A percentile compares a stretch with the other conserved stretches of the same genome.
phyloP scores from a whole-genome alignment of 495 filamentous ascomycete species.

The Cudoniella acicularis region DNA sequence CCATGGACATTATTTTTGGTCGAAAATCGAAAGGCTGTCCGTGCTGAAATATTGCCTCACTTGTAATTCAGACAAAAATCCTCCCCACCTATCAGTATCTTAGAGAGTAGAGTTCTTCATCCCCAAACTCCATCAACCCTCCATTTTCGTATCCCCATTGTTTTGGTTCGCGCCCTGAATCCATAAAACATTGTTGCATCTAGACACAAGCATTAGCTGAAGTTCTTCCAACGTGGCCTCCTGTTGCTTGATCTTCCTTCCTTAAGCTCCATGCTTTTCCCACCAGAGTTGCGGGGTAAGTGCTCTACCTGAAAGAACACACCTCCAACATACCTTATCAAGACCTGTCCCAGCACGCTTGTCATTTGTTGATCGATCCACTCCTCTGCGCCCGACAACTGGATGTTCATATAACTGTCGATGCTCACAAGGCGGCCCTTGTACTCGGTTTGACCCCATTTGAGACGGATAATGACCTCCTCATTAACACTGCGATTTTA shows the following conservation, averaged over 20 bases:
- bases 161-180: conserved; percentile 67
- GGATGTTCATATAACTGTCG: conserved; percentile 98
- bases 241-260: background rate
- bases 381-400: conserved; percentile 84
- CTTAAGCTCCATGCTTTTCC: background rate
- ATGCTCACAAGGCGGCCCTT: conserved; percentile 85
- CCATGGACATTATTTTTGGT: conserved; percentile 21
- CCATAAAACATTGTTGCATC: conserved; percentile 96
- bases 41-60: background rate
- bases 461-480: conserved; percentile 84
- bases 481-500: conserved; percentile 66
- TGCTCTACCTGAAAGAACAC: too few relatives aligned
- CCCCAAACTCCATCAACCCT: conserved; percentile 41
- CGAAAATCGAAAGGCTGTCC: background rate
- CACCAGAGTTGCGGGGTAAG: too few relatives aligned
- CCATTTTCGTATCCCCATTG: conserved; percentile 59
- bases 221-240: background rate
- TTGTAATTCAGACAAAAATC: background rate
- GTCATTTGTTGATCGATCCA: conserved; percentile 85
- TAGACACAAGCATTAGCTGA: conserved; percentile 29
- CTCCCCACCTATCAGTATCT: background rate
- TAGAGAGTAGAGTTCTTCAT: background rate
- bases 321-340: conserved; percentile 68
- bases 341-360: conserved; percentile 78
- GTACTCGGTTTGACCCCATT: conserved; percentile 98